Conservation (phyloP, 345 rosid species). For the Rhodomyrtus tomentosa region DNA sequence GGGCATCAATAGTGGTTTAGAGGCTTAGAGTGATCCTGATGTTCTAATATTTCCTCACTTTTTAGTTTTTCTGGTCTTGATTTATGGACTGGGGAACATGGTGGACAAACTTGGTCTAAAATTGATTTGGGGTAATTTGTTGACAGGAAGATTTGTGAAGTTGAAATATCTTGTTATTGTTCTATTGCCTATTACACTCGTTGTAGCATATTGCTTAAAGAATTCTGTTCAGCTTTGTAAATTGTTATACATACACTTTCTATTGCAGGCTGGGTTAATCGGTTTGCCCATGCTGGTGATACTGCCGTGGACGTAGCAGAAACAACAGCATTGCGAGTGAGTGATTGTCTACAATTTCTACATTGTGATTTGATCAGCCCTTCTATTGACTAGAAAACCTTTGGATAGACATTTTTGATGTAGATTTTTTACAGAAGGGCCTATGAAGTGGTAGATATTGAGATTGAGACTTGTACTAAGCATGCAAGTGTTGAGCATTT, state of each 20-base stretch:
- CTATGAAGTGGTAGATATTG: not conserved
- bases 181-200: not conserved
- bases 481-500: not conserved
- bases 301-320: slow-evolving; percentile 85
- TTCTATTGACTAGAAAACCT: not conserved
- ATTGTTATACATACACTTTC: not conserved
- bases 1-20: not conserved
- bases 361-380: not conserved
- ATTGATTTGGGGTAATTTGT: not conserved
- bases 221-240: not conserved
- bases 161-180: not conserved
- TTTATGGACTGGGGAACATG: not conserved
- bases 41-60: not conserved
- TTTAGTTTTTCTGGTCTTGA: not conserved
- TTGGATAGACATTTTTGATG: not conserved
- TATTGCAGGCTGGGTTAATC: slow-evolving; percentile 93
- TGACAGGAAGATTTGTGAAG: not conserved
- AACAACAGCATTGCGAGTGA: slow-evolving; percentile 74
- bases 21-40: not conserved
- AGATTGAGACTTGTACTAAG: not conserved
- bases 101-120: not conserved
- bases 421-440: not conserved
- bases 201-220: not conserved
- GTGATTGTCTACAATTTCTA: not conserved
- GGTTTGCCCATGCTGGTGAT: slow-evolving; percentile 94